Percentiles rank a stretch among this genome's conserved stretches.
phyloP scores from a whole-genome alignment of 1,284 basidiomycete genomes.

The Ustilago lituana region DNA sequence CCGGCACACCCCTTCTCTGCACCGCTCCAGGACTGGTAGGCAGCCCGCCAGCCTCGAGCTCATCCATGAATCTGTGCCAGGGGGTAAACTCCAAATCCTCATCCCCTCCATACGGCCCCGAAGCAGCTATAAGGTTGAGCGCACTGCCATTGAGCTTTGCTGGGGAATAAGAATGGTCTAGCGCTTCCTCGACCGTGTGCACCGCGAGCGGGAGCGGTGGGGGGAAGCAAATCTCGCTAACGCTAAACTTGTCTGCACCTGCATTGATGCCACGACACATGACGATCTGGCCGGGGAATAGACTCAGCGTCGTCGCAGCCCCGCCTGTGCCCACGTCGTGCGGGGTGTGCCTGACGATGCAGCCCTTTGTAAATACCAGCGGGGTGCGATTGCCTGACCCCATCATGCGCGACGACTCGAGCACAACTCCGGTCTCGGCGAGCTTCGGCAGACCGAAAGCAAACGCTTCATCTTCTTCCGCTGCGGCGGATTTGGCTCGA shows the following conservation, averaged over 20 bases:
- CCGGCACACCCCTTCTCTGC: slow-evolving; percentile 75
- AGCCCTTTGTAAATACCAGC: slow-evolving; percentile 43
- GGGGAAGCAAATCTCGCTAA: slow-evolving; percentile 78
- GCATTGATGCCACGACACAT: slow-evolving; percentile 91
- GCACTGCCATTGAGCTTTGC: slow-evolving; percentile 28
- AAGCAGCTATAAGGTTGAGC: slow-evolving; percentile 45
- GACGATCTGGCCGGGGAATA: slow-evolving; percentile 90
- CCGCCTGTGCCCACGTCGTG: slow-evolving; percentile 32
- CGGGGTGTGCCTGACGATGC: slow-evolving; percentile 48
- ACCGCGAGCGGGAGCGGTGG: slow-evolving; percentile 58
- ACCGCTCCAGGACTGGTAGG: slow-evolving; percentile 72
- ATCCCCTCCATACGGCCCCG: slow-evolving; percentile 54
- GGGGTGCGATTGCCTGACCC: slow-evolving; percentile 58
- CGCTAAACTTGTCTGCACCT: slow-evolving; percentile 84
- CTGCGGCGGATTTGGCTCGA: background rate
- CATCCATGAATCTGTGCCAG: slow-evolving; percentile 61
- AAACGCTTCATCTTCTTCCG: background rate
- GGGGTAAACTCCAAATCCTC: slow-evolving; percentile 51
- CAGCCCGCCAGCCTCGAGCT: slow-evolving; percentile 44
- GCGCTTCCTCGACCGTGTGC: slow-evolving; percentile 40
- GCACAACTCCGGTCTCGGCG: slow-evolving; percentile 41
- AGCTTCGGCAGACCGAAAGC: slow-evolving; percentile 35
- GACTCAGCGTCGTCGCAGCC: slow-evolving; percentile 68
- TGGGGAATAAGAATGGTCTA: slow-evolving; percentile 34
- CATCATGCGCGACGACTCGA: slow-evolving; percentile 58